Evolutionary conservation across 2,329 filamentous ascomycete species (phyloP).

Genomic region (Alternaria atra): DNA sequence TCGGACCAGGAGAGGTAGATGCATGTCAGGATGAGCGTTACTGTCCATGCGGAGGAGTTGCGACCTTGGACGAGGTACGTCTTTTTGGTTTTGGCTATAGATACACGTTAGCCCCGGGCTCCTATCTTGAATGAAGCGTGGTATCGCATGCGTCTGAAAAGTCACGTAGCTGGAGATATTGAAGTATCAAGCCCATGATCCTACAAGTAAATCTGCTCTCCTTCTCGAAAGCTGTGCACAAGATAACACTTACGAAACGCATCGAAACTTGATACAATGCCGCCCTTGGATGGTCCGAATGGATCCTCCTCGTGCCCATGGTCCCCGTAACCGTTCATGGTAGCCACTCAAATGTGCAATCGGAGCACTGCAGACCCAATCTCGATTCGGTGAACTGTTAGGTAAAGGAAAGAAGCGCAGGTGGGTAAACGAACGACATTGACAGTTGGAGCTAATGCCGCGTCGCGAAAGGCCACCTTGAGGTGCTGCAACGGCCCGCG

Average conservation of each 20-base stretch:
- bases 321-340: slow-evolving; percentile 80
- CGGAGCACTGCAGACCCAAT: slow-evolving; percentile 40
- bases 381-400: slow-evolving; percentile 21
- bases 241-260: slow-evolving; percentile 79
- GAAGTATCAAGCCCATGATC: background rate
- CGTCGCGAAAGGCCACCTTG: slow-evolving; percentile 49
- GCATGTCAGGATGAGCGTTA: slow-evolving; percentile 79
- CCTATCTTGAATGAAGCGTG: background rate
- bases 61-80: slow-evolving; percentile 87
- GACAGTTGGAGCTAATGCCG: slow-evolving; percentile 13
- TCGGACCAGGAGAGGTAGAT: slow-evolving; percentile 80
- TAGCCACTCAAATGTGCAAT: slow-evolving; percentile 29
- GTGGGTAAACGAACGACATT: slow-evolving; percentile 31
- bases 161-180: background rate
- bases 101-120: slow-evolving; percentile 17
- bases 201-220: background rate
- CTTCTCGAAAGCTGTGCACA: background rate
- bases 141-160: slow-evolving; percentile 5
- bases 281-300: slow-evolving; percentile 76
- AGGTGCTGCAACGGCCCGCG: slow-evolving; percentile 35
- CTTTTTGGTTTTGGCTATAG: slow-evolving; percentile 90
- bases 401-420: slow-evolving; percentile 17
- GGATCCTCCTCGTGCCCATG: slow-evolving; percentile 77
- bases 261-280: slow-evolving; percentile 80
- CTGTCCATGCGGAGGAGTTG: slow-evolving; percentile 92